A percentile compares a stretch with the other conserved stretches of the same genome.
phyloP scores from a whole-genome alignment of 1,284 basidiomycete genomes.

The Sutorius eximius region DNA sequence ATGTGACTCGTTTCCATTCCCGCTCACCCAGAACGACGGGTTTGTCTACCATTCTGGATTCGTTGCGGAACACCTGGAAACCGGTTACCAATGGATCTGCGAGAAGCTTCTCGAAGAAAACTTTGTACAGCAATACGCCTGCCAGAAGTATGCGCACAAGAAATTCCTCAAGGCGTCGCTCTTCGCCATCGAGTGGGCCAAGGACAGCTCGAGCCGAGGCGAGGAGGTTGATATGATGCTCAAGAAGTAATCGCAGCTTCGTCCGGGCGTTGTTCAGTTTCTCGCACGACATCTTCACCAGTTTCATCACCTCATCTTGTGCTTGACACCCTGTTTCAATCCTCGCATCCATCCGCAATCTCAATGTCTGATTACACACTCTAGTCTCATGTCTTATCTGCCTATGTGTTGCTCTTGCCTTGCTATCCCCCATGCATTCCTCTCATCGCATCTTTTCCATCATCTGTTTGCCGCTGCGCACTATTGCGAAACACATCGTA shows the following conservation, averaged over 20 bases:
- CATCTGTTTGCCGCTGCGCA: constrained; percentile 32
- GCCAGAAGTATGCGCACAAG: constrained; percentile 96
- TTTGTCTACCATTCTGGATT: constrained; percentile 95
- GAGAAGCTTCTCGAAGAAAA: constrained; percentile 81
- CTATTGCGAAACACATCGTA: constrained; percentile 39
- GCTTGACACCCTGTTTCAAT: constrained; percentile 40
- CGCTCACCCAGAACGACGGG: constrained; percentile 68
- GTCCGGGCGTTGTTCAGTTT: constrained; percentile 23
- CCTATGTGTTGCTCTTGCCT: constrained; percentile 37
- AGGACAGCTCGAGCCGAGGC: constrained; percentile 37
- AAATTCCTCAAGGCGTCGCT: constrained; percentile 89
- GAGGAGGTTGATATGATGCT: constrained; percentile 47
- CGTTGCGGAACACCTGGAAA: constrained; percentile 86
- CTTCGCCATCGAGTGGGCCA: constrained; percentile 73
- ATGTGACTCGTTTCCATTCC: constrained; percentile 50
- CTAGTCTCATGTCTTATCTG: constrained; percentile 38
- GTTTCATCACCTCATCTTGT: constrained; percentile 34
- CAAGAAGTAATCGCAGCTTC: constrained; percentile 41
- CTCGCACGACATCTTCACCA: constrained; percentile 28
- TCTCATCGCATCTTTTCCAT: constrained; percentile 21
- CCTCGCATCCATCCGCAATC: constrained; percentile 36
- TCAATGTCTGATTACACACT: constrained; percentile 41
- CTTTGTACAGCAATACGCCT: constrained; percentile 87
- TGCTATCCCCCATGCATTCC: constrained; percentile 36
- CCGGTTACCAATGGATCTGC: constrained; percentile 81